These are phyloP conservation scores for Fusarium stilboides DNA, from an alignment of 2,329 filamentous ascomycete species.

Conservation along the genomic window DNA sequence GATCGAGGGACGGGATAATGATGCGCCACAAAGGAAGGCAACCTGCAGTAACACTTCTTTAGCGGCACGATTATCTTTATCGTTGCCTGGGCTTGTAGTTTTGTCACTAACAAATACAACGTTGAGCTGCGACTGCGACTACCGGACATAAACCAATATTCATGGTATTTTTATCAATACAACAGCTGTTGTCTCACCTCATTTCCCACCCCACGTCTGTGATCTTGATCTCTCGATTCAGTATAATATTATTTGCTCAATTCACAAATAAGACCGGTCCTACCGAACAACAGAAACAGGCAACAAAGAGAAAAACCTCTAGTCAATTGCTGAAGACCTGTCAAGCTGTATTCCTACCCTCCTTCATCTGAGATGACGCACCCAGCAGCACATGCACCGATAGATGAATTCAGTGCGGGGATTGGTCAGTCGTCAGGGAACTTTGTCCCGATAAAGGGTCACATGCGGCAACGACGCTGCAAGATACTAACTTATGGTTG, in stretches of 20 bases:
- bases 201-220: not conserved
- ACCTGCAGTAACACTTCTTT: slow-evolving; percentile 26
- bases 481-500: slow-evolving; percentile 21
- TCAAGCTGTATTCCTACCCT: slow-evolving; percentile 20
- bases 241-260: not conserved
- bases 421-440: slow-evolving; percentile 10
- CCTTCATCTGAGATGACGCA: slow-evolving; percentile 33
- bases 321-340: not conserved
- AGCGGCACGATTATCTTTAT: slow-evolving; percentile 19
- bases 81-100: slow-evolving; percentile 14
- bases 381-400: slow-evolving; percentile 19
- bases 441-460: slow-evolving; percentile 22
- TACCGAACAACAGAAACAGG: no score
- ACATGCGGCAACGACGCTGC: slow-evolving; percentile 28
- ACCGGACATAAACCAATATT: slow-evolving; percentile 1
- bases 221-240: not conserved
- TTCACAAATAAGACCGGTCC: not conserved
- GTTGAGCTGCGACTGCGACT: slow-evolving; percentile 18
- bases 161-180: not conserved
- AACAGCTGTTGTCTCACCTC: not conserved
- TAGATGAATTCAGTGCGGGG: not conserved
- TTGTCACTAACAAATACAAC: slow-evolving; percentile 30
- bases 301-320: no score
- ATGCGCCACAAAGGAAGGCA: slow-evolving; percentile 32
- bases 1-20: slow-evolving; percentile 33